Conservation (phyloP, 192 early-diverging fungal genomes). For the Coemansia javaensis region DNA sequence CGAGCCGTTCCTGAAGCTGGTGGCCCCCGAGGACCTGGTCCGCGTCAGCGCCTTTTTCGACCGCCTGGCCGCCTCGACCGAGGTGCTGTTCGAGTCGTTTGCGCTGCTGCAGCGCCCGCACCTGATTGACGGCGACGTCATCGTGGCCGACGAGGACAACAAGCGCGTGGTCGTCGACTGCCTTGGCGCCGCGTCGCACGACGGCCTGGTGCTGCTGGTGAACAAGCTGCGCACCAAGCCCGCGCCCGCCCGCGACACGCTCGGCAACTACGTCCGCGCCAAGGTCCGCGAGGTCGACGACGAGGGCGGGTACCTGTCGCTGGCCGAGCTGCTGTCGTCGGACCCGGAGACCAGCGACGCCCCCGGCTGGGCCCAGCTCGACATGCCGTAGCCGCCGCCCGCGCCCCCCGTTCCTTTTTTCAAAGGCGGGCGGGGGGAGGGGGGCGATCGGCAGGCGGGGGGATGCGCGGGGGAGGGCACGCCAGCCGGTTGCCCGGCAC, state of each 20-base stretch:
- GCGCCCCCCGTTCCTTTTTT: too few relatives aligned
- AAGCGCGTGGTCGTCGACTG: slow-evolving; percentile 27
- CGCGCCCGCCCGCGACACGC: slow-evolving; percentile 5
- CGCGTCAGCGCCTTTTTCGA: slow-evolving; percentile 23
- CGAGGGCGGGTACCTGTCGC: slow-evolving; percentile 21
- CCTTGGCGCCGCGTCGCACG: slow-evolving; percentile 29
- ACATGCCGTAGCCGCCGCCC: too few relatives aligned
- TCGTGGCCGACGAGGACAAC: slow-evolving; percentile 17
- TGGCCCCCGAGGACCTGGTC: slow-evolving; percentile 29
- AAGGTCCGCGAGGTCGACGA: slow-evolving; percentile 8
- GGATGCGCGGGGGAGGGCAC: too few relatives aligned
- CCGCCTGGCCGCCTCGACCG: slow-evolving; percentile 13
- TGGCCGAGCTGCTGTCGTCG: slow-evolving; percentile 20
- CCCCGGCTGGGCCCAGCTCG: slow-evolving; percentile 17
- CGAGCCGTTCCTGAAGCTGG: slow-evolving; percentile 25
- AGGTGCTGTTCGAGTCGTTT: slow-evolving; percentile 29
- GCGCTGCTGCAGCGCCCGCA: slow-evolving; percentile 22
- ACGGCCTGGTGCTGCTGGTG: slow-evolving; percentile 30
- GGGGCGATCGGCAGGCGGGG: too few relatives aligned
- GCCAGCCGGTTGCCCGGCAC: too few relatives aligned
- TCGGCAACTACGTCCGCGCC: slow-evolving; percentile 9
- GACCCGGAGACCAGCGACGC: slow-evolving; percentile 33
- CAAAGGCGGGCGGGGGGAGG: too few relatives aligned
- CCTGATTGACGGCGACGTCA: slow-evolving; percentile 29
- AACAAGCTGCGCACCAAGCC: slow-evolving; percentile 7